Conservation (phyloP, 495 filamentous ascomycete species). For the Aspergillus steynii region DNA sequence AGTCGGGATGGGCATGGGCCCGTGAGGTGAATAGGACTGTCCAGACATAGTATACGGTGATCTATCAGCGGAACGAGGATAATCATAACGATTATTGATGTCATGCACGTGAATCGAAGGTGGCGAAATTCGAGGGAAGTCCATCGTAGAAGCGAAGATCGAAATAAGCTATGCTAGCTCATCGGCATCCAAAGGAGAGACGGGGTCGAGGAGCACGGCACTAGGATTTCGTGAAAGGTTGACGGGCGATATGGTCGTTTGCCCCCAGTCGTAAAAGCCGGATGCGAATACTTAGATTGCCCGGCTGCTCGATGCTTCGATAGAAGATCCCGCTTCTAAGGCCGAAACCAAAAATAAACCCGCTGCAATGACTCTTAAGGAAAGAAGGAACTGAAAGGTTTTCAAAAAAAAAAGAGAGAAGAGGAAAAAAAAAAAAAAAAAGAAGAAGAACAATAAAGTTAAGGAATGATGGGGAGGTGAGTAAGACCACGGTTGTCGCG, state of each 20-base stretch:
- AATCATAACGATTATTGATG: slow-evolving; percentile 39
- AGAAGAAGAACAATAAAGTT: neutral
- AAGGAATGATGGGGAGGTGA: neutral
- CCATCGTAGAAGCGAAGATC: slow-evolving; percentile 48
- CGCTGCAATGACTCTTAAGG: neutral
- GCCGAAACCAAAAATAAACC: neutral
- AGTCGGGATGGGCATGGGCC: slow-evolving; percentile 59
- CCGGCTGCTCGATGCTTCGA: slow-evolving; percentile 1
- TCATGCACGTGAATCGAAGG: slow-evolving; percentile 57
- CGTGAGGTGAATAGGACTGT: slow-evolving; percentile 38
- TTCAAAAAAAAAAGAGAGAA: neutral
- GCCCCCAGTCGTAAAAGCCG: neutral
- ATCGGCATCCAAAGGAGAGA: slow-evolving; percentile 15
- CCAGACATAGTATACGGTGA: slow-evolving; percentile 31
- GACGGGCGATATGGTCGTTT: slow-evolving; percentile 4
- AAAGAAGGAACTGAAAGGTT: slow-evolving; percentile 1
- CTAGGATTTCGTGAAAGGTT: slow-evolving; percentile 3
- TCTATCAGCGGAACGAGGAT: slow-evolving; percentile 19
- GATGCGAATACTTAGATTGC: slow-evolving; percentile 2
- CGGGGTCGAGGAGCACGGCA: neutral
- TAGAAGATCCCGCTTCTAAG: slow-evolving; percentile 26
- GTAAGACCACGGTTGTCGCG: neutral
- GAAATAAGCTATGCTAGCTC: slow-evolving; percentile 9
- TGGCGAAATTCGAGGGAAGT: slow-evolving; percentile 53
- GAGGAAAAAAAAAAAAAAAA: neutral